Evolutionary conservation across 805 yeast species (phyloP), one percentile per base, ranked within the genome.

Genomic region (Zygoascus flipseniorum): DNA sequence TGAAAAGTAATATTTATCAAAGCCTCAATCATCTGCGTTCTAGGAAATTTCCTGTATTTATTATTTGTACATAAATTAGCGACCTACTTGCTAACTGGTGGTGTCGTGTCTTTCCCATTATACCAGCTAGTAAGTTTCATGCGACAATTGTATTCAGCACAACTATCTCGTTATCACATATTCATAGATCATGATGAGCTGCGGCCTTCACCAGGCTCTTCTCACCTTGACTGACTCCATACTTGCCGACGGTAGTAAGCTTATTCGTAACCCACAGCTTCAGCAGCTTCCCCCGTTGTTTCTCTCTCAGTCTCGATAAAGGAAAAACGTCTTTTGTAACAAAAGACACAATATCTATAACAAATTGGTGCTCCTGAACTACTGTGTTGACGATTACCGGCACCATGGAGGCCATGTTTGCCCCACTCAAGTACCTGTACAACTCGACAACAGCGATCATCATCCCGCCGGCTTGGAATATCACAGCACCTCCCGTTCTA

Each of bases 291-390:
- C 85, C 83, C 52, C 98, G 74, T 69, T 89, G 96, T 58, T 83
- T 83, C 43, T 83, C 80, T 1, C 85, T 89, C 55, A 89, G 67
- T 59, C 95, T 69, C 28, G 93, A 85, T 48, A 79, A 71, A 2
- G 89, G 90, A 59, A 83, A 79, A 13, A 76, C 76, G 3, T 80
- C 83, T 47, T 74, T 74, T 50, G 78, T 79, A 45, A 86, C 80
- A 69, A 92, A 93, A 0, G 89, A 85, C 39, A 93, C 85, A 44
- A 92, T 78, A 66, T 95, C 97, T 19, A 89, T 72, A 9, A 88
- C 77, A 53, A 93, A 71, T 58, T 89, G 93, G 66, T 90, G 97
- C 56, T 79, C 83, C 56, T 86, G 81, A 61, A 95, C 71, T 0
- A 92, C 80, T 16, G 82, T 82, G 58, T 87, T 85, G 44, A 87